These are phyloP conservation scores for Sinapis alba DNA, from an alignment of 441 rosid genomes.

Conservation along the genomic window DNA sequence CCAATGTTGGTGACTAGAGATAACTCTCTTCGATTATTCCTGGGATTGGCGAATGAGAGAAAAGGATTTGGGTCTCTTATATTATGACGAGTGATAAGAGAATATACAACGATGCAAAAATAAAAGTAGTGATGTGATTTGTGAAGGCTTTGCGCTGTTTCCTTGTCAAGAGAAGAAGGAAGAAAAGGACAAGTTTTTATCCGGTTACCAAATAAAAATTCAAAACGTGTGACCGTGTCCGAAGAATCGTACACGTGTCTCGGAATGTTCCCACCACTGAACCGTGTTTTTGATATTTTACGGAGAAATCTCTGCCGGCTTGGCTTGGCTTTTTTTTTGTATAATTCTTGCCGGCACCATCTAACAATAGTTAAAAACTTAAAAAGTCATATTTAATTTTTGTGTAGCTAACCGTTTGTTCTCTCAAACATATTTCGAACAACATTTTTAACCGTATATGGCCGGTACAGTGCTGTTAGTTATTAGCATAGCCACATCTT, in stretches of 20 bases:
- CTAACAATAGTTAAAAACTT: neutral
- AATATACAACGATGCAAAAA: neutral
- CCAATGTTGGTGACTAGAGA: too few species aligned
- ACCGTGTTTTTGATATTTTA: neutral
- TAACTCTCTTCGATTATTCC: neutral
- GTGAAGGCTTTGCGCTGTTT: conserved; percentile 9
- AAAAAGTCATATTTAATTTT: too few species aligned
- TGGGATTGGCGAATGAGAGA: neutral
- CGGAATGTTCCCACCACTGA: neutral
- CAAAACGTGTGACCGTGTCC: conserved; percentile 29
- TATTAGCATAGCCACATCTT: too few species aligned
- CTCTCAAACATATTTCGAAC: too few species aligned
- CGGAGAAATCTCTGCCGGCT: neutral
- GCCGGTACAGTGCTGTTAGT: too few species aligned
- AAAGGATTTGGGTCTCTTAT: neutral
- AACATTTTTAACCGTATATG: too few species aligned
- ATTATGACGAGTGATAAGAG: neutral
- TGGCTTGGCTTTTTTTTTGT: neutral
- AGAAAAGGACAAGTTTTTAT: neutral
- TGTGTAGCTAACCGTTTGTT: too few species aligned
- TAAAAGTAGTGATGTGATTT: neutral
- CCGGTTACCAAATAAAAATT: conserved; percentile 5
- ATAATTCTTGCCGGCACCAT: neutral
- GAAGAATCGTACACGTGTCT: conserved; percentile 5
- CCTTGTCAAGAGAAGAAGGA: neutral